Evolutionary conservation across 805 yeast species (phyloP).

Genomic region (Candida tallmaniae): DNA sequence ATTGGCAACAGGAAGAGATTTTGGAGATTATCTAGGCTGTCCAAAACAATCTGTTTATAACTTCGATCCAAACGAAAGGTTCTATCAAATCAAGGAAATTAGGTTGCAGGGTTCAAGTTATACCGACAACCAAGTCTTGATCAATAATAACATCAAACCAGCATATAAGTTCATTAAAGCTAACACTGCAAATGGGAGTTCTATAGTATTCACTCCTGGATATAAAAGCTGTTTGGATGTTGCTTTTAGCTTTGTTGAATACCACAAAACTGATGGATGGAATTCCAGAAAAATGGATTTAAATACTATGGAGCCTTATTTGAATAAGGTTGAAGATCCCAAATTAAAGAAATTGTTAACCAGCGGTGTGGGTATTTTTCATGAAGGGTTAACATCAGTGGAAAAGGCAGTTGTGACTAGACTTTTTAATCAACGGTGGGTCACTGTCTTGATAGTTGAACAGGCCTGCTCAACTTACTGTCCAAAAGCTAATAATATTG

Average conservation of each 20-base stretch:
- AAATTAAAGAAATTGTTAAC: slow-evolving; percentile 39
- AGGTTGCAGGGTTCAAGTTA: slow-evolving; percentile 46
- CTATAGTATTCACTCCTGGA: slow-evolving; percentile 8
- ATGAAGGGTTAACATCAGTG: slow-evolving; percentile 48
- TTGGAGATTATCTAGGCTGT: slow-evolving; percentile 86
- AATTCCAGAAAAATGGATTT: slow-evolving; percentile 38
- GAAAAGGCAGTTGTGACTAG: slow-evolving; percentile 57
- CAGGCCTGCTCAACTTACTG: slow-evolving; percentile 46
- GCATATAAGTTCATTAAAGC: slow-evolving; percentile 39
- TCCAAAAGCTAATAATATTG: slow-evolving; percentile 52
- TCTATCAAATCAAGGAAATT: slow-evolving; percentile 50
- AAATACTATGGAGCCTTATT: slow-evolving; percentile 34
- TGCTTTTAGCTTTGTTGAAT: neutral
- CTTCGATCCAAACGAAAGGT: slow-evolving; percentile 61
- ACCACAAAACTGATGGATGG: slow-evolving; percentile 37
- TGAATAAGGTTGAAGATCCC: slow-evolving; percentile 44
- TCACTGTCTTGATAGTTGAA: slow-evolving; percentile 58
- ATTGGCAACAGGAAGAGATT: slow-evolving; percentile 67
- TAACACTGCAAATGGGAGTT: slow-evolving; percentile 7
- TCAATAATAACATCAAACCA: slow-evolving; percentile 50
- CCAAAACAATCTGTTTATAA: slow-evolving; percentile 58
- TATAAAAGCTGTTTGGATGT: slow-evolving; percentile 6
- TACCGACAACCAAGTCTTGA: slow-evolving; percentile 30
- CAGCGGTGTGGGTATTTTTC: slow-evolving; percentile 62
- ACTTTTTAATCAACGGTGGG: slow-evolving; percentile 45